A percentile compares a stretch with the other conserved stretches of the same genome.
Conservation (phyloP, 768 basidiomycete genomes). For the Peribolospora baueri region DNA sequence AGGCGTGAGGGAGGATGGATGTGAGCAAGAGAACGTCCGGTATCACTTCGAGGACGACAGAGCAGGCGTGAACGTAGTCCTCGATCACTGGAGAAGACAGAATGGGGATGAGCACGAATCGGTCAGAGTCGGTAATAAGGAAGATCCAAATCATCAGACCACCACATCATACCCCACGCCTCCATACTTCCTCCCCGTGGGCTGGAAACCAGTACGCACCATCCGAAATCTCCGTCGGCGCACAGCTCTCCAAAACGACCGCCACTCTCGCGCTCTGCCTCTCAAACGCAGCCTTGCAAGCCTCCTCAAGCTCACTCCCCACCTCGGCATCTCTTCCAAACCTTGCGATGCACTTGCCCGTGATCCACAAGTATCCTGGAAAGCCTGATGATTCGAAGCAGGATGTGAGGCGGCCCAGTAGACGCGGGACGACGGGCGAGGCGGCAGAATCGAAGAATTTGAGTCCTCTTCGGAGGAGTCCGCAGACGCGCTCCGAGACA, state of each 20-base stretch:
- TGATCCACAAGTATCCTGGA: slow-evolving; percentile 81
- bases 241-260: slow-evolving; percentile 38
- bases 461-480: slow-evolving; percentile 61
- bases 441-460: slow-evolving; percentile 49
- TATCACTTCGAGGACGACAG: slow-evolving; percentile 37
- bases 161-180: neutral
- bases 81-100: slow-evolving; percentile 43
- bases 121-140: too few relatives aligned
- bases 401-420: slow-evolving; percentile 48
- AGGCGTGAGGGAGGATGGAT: slow-evolving; percentile 47
- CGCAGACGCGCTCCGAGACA: slow-evolving; percentile 57
- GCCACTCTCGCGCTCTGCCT: slow-evolving; percentile 47
- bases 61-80: slow-evolving; percentile 65
- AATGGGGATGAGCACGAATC: neutral
- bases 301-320: slow-evolving; percentile 24
- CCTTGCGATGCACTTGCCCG: slow-evolving; percentile 53
- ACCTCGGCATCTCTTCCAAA: slow-evolving; percentile 45
- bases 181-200: neutral
- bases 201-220: slow-evolving; percentile 29
- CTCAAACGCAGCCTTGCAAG: slow-evolving; percentile 47
- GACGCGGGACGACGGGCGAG: slow-evolving; percentile 40
- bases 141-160: too few relatives aligned
- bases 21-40: slow-evolving; percentile 63
- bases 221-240: slow-evolving; percentile 58
- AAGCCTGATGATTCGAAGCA: slow-evolving; percentile 58